Evolutionary conservation across 2,329 filamentous ascomycete species (phyloP), one percentile per base, ranked within the genome.

Genomic region (Colletotrichum sansevieriae): DNA sequence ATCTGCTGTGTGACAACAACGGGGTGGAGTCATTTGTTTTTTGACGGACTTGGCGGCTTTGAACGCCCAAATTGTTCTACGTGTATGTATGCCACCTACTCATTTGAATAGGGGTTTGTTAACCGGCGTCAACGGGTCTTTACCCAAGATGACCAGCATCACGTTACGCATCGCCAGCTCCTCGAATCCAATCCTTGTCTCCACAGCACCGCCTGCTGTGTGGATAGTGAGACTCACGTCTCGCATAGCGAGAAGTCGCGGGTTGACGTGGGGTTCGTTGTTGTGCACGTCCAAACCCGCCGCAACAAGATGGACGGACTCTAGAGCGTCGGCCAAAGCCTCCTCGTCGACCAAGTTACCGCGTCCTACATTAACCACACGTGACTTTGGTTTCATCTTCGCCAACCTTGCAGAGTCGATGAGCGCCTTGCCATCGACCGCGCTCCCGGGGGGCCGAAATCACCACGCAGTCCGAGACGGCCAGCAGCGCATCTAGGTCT

Each of bases 291-390:
- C 71, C 29, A 72, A 57, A 20, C 66, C 71, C 2, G 67, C 70
- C 20, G 70, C 65, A 37, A 58, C 54, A 2, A 72, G 15, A 41
- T 70, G 63, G 8, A 61, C 60, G 18, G 63, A 68, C 35, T 71
- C 66, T n/a, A 71, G 54, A 3, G 70, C 71, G 41, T 72, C 63
- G 4, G 66, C 65, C 25, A 71, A 54, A 12, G 70, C 71, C 35
- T 70, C 56, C 51, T 72, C 63, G 12, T 72, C 70, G 12, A 71
- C 61, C 29, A 71, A 39, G 37, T 41, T 65, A 1, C 70, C 66
- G 8, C 86, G 76, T n/a, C 85, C 85, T 52, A 88, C 85, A 73
- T 89, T 89, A 2, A 89, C 82, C 4, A 89, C 75, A 1, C 85
- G 75, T 10, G 82, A 77, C 0, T 86, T 86, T 10, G 71, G 76